Evolutionary conservation across 2,329 filamentous ascomycete genomes (phyloP).

Genomic region (Nemania sp.): DNA sequence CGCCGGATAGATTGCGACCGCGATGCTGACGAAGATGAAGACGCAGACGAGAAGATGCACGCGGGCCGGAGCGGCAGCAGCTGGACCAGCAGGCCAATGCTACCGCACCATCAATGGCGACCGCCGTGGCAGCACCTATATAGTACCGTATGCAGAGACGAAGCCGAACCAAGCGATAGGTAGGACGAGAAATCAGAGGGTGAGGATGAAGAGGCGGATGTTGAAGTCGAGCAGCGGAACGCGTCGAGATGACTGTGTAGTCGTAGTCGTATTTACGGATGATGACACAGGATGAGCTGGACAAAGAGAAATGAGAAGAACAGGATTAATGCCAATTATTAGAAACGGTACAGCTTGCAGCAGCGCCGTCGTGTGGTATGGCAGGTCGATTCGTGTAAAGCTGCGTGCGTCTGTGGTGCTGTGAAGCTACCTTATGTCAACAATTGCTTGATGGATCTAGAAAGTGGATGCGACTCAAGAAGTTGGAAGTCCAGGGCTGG

Average conservation of each 20-base stretch:
- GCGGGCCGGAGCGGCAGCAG: slow-evolving; percentile 35
- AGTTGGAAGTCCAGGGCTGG: too few relatives aligned
- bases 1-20: background rate
- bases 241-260: too few relatives aligned
- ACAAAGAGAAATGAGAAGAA: background rate
- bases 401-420: background rate
- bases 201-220: too few relatives aligned
- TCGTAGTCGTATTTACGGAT: too few relatives aligned
- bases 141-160: background rate
- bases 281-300: background rate
- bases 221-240: too few relatives aligned
- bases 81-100: slow-evolving; percentile 29
- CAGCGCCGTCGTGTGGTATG: slow-evolving; percentile 18
- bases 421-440: slow-evolving; percentile 18
- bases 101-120: slow-evolving; percentile 41
- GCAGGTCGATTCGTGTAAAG: slow-evolving; percentile 9
- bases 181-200: too few relatives aligned
- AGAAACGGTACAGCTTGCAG: slow-evolving; percentile 12
- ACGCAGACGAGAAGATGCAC: too few relatives aligned
- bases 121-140: slow-evolving; percentile 9
- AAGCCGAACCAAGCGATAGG: too few relatives aligned
- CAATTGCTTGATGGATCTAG: too few relatives aligned
- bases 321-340: background rate
- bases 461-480: too few relatives aligned
- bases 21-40: too few relatives aligned